These are phyloP conservation scores for Dalbergia cultrata DNA, from an alignment of 306 rosid genomes.

Conservation along the genomic window DNA sequence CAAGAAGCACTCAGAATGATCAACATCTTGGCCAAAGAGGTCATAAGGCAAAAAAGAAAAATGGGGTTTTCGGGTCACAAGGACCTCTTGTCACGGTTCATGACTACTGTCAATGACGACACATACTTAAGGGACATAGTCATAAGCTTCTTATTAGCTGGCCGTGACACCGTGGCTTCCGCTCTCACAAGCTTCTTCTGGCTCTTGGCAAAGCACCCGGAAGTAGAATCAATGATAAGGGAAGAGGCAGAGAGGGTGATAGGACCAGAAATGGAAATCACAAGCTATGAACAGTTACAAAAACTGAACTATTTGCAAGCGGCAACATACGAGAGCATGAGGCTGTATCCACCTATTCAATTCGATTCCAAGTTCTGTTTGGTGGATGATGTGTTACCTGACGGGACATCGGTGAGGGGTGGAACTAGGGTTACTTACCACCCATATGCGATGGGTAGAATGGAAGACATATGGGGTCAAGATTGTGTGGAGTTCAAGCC, in stretches of 20 bases:
- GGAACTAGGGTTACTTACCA: slow-evolving; percentile 95
- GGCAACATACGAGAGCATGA: slow-evolving; percentile 75
- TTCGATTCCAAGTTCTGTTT: slow-evolving; percentile 80
- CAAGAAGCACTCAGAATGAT: slow-evolving; percentile 55
- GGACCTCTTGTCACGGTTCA: slow-evolving; percentile 81
- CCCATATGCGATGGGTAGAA: slow-evolving; percentile 86
- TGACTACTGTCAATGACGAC: slow-evolving; percentile 69
- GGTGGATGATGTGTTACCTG: slow-evolving; percentile 73
- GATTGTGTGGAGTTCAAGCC: slow-evolving; percentile 78
- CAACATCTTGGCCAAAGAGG: slow-evolving; percentile 68
- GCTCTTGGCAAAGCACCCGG: slow-evolving; percentile 63
- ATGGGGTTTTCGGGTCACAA: slow-evolving; percentile 52
- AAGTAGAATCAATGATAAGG: slow-evolving; percentile 51
- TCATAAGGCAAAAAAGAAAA: slow-evolving; percentile 63
- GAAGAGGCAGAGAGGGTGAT: slow-evolving; percentile 65
- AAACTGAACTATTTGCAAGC: slow-evolving; percentile 74
- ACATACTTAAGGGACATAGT: slow-evolving; percentile 72
- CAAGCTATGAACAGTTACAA: slow-evolving; percentile 55
- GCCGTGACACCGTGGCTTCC: slow-evolving; percentile 86
- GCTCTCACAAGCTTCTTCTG: slow-evolving; percentile 86
- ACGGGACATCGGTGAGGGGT: slow-evolving; percentile 67
- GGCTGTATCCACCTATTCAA: slow-evolving; percentile 82
- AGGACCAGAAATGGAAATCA: slow-evolving; percentile 39
- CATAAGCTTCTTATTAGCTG: slow-evolving; percentile 81
- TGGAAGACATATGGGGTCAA: slow-evolving; percentile 74